Conservation (phyloP, 805 yeast genomes). For the Kodamaea neixiangensis region DNA sequence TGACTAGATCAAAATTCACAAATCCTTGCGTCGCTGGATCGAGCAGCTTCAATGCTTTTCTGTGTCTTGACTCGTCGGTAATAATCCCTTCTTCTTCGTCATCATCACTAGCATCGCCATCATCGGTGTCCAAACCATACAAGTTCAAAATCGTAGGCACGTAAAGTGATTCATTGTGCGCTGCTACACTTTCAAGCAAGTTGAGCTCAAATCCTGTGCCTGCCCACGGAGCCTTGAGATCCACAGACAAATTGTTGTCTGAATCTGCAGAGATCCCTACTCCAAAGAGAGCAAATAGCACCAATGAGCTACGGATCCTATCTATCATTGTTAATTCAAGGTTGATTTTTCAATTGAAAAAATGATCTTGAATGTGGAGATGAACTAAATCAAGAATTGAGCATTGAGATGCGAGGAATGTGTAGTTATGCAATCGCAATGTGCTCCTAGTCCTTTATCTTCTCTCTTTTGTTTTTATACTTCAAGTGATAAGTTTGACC, state of each 20-base stretch:
- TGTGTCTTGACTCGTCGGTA: slow-evolving; percentile 11
- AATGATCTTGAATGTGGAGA: not conserved
- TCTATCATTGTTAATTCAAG: not conserved
- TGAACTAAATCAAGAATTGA: too few species aligned
- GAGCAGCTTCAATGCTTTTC: slow-evolving; percentile 4
- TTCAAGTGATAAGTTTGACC: too few species aligned
- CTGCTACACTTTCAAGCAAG: slow-evolving; percentile 44
- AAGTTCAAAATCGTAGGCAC: slow-evolving; percentile 21
- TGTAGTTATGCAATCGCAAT: too few species aligned
- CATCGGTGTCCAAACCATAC: slow-evolving; percentile 15
- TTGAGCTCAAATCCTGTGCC: slow-evolving; percentile 43
- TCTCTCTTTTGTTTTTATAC: too few species aligned
- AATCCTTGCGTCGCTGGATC: slow-evolving; percentile 20
- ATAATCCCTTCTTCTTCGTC: slow-evolving; percentile 2
- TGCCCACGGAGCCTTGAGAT: slow-evolving; percentile 41
- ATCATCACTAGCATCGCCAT: slow-evolving; percentile 11
- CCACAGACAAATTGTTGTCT: slow-evolving; percentile 16
- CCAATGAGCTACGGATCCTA: not conserved
- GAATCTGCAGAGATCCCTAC: not conserved
- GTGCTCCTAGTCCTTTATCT: too few species aligned
- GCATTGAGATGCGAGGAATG: too few species aligned
- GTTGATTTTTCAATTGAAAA: not conserved
- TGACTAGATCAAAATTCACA: slow-evolving; percentile 46
- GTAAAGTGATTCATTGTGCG: slow-evolving; percentile 38
- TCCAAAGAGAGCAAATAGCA: not conserved